Base-by-base conservation (phyloP, 306 rosid genomes). In the Hippophae gyantsensis region DNA sequence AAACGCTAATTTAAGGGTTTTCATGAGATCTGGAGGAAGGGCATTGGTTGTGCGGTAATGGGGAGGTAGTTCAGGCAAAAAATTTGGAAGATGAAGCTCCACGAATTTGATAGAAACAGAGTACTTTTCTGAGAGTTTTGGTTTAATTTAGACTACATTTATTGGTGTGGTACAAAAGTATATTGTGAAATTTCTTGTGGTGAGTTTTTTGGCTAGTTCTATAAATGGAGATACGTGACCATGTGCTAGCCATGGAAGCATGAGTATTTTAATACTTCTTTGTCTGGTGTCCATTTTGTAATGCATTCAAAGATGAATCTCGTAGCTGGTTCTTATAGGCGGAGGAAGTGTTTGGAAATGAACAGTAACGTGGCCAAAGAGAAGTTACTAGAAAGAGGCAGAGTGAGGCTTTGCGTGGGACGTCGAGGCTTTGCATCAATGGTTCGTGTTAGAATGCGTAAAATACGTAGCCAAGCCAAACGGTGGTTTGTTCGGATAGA, bases 1-100 rank as follows among this genome's bases (percentile, higher is more conserved):
- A 7, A 76, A 71, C 53, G 81, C 70, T 45, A 48, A 13, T 14
- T 58, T 60, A 12, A 76, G 68, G 3, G 65, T 44, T 25, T 60
- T 52, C 57, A 44, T 63, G 66, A 71, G 81, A 41, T 64, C 64
- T 25, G 73, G 49, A 3, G 71, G 76, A 45, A 75, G 72, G 50
- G 58, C 75, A 8, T 65, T 61, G 48, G 79, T 57, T 9, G 80
- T 65, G 68, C 71, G 74, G 41, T 12, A 57, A 18, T 63, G 68
- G 3, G 74, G 62, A 40, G 74, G 71, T 50, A 74, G 63, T 6
- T 63, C 68, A 1, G 64, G 72, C 43, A 56, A 55, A 0, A 56
- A 55, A 0, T 56, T 46, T 2, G 79, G 75, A 41, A 75, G 72
- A 45, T 55, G 56, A 7, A 74, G 53, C 50, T 74, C 75, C 3